Evolutionary conservation across 345 rosid species (phyloP).

Genomic region (Eucalyptus regnans): DNA sequence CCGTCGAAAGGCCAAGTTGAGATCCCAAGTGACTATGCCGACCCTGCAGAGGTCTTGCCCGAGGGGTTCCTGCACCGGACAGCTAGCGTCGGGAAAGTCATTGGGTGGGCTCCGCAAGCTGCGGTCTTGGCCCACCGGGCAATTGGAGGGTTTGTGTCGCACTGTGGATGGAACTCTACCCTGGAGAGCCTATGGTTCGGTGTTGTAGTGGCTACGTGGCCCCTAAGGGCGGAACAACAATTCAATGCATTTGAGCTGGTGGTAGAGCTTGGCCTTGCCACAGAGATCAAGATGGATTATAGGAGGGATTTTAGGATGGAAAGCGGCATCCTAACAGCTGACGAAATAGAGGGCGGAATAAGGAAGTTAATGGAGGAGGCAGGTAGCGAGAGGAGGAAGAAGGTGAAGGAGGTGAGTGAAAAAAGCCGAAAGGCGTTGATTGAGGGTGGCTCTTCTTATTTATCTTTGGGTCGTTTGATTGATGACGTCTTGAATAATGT

Average conservation of each 20-base stretch:
- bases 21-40: neutral
- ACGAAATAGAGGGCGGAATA: conserved; percentile 28
- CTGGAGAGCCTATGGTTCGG: conserved; percentile 49
- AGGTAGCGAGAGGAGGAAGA: conserved; percentile 5
- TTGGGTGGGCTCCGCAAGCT: conserved; percentile 50
- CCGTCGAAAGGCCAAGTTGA: neutral
- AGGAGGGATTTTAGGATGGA: neutral
- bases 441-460: conserved; percentile 35
- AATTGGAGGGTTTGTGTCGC: conserved; percentile 37
- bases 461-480: conserved; percentile 10
- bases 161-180: conserved; percentile 49
- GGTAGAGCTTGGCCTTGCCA: conserved; percentile 26
- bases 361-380: conserved; percentile 24
- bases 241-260: conserved; percentile 38
- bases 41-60: conserved; percentile 20
- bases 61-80: conserved; percentile 42
- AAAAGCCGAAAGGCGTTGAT: conserved; percentile 12
- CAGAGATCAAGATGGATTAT: neutral
- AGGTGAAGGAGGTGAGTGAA: conserved; percentile 11
- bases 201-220: conserved; percentile 42
- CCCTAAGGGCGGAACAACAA: conserved; percentile 38
- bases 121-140: conserved; percentile 1
- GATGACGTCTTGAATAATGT: neutral
- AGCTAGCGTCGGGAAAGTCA: conserved; percentile 19
- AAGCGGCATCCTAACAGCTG: neutral